A percentile compares a stretch with the other conserved stretches of the same genome.
Evolutionary conservation across 2,329 filamentous ascomycete genomes (phyloP).

Genomic region (Falciphora oryzae): DNA sequence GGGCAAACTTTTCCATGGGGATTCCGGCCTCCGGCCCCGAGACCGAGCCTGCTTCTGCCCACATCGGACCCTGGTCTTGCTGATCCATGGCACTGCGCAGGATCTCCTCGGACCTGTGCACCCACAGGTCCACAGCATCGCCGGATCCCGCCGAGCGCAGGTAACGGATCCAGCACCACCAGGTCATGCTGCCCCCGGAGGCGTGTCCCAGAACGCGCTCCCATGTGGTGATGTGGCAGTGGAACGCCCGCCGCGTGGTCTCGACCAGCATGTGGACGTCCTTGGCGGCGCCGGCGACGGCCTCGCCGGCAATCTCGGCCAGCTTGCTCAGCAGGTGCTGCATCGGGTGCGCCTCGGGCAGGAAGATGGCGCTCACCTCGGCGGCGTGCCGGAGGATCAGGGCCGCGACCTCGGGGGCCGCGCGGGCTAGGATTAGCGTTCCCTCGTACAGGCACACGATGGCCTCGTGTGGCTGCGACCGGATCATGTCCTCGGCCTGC

Average conservation of each 20-base stretch:
- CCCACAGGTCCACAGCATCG: neutral
- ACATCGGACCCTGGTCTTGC: too few species aligned
- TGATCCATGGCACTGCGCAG: neutral
- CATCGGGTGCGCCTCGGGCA: conserved; percentile 2
- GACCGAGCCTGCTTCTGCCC: neutral
- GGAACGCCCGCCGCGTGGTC: conserved; percentile 1
- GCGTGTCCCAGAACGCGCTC: neutral
- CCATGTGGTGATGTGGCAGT: conserved; percentile 5
- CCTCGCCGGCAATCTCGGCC: conserved; percentile 1
- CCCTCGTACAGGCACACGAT: conserved; percentile 3
- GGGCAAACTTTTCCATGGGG: neutral
- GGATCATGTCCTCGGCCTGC: conserved; percentile 6
- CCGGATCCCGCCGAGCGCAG: neutral
- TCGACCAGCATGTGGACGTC: neutral
- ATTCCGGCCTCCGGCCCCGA: neutral
- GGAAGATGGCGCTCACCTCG: conserved; percentile 3
- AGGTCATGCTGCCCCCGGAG: neutral
- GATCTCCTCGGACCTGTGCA: neutral
- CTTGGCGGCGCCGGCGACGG: neutral
- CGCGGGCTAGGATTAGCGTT: neutral
- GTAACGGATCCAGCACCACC: conserved; percentile 4
- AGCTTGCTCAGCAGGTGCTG: conserved; percentile 7
- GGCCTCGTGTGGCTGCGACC: conserved; percentile 1
- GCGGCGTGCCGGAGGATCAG: conserved; percentile 7
- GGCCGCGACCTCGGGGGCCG: conserved; percentile 5